Conservation (phyloP, 2,329 filamentous ascomycete genomes). For the Aspergillus aculeatus region DNA sequence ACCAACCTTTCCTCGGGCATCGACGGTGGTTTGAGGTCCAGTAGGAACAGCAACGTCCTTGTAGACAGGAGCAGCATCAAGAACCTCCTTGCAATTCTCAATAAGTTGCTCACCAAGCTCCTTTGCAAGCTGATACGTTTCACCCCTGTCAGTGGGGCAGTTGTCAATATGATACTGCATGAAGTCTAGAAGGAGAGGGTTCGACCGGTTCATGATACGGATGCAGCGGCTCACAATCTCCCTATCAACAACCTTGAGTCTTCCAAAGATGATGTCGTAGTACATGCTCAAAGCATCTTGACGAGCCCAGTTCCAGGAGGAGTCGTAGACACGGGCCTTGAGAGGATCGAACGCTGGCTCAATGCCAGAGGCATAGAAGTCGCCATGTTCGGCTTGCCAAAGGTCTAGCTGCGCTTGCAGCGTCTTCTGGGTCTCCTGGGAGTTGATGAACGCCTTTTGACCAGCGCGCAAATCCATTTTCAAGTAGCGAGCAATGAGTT, state of each 20-base stretch:
- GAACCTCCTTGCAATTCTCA: conserved; percentile 93
- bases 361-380: conserved; percentile 92
- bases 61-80: conserved; percentile 80
- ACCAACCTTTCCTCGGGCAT: conserved; percentile 85
- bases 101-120: conserved; percentile 90
- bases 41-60: conserved; percentile 95
- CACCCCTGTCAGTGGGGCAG: conserved; percentile 91
- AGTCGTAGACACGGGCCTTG: conserved; percentile 95
- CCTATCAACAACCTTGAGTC: conserved; percentile 86
- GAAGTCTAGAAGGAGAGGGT: conserved; percentile 91
- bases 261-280: conserved; percentile 97
- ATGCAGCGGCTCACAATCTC: conserved; percentile 99
- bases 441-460: conserved; percentile 85
- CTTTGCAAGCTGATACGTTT: conserved; percentile 98
- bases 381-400: conserved; percentile 93
- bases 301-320: conserved; percentile 98
- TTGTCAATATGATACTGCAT: conserved; percentile 99
- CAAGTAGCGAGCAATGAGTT: conserved; percentile 90
- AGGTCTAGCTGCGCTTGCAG: conserved; percentile 92
- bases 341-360: conserved; percentile 89
- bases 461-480: conserved; percentile 97
- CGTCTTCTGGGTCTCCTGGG: conserved; percentile 80
- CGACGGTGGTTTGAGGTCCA: conserved; percentile 87
- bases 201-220: conserved; percentile 98
- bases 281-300: conserved; percentile 98